phyloP scores from a whole-genome alignment of 441 rosid genomes.

The Pelargonium australe region DNA sequence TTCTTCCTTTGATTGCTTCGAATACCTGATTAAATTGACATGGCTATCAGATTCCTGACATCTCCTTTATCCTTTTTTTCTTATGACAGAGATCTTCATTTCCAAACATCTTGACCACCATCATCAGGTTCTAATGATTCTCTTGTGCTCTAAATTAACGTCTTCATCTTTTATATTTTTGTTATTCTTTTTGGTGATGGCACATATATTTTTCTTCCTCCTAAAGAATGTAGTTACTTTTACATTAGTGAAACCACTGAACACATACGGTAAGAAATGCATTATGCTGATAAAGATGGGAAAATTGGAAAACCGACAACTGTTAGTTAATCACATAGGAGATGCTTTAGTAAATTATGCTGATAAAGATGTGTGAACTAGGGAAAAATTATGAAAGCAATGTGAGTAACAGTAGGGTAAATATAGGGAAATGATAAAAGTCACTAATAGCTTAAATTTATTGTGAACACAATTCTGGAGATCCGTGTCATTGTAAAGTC shows the following conservation, averaged over 20 bases:
- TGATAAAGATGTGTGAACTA: background rate
- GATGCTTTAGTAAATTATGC: background rate
- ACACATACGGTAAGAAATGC: background rate
- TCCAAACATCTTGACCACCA: slow-evolving; percentile 29
- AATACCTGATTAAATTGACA: background rate
- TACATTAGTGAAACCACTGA: background rate
- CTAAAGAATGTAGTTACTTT: background rate
- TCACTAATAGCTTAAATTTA: no score
- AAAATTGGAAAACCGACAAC: background rate
- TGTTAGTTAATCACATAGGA: background rate
- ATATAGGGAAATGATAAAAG: no score
- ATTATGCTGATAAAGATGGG: background rate
- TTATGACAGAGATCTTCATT: slow-evolving; percentile 44
- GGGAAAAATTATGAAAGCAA: background rate
- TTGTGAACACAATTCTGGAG: no score
- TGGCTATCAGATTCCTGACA: slow-evolving; percentile 9
- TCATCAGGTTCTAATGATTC: slow-evolving; percentile 45
- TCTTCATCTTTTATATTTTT: background rate
- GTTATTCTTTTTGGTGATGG: background rate
- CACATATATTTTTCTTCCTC: background rate
- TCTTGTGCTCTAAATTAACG: background rate
- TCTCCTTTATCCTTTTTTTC: slow-evolving; percentile 12
- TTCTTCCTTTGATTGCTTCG: background rate
- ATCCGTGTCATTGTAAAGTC: background rate
- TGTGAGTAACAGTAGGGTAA: background rate